A percentile compares a stretch with the other conserved stretches of the same genome.
phyloP scores from a whole-genome alignment of 495 filamentous ascomycete species.

The Beverwykella pulmonaria region DNA sequence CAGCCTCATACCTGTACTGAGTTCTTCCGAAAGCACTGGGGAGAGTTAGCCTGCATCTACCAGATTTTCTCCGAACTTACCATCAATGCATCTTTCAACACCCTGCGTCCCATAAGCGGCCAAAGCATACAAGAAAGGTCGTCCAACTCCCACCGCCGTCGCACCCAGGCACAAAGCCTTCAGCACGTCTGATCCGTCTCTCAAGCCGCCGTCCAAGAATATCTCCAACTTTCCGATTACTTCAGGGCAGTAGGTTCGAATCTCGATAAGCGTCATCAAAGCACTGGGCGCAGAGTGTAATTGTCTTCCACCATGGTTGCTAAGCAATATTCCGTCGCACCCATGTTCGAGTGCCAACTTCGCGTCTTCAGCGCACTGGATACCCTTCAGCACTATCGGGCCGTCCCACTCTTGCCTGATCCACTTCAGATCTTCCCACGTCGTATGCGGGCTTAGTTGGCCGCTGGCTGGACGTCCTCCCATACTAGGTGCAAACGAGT shows the following conservation, averaged over 20 bases:
- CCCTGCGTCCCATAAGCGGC: slow-evolving; percentile 30
- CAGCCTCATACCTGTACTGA: slow-evolving; percentile 28
- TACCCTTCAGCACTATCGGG: slow-evolving; percentile 30
- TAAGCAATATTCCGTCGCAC: slow-evolving; percentile 24
- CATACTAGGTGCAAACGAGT: slow-evolving; percentile 21
- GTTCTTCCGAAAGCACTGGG: slow-evolving; percentile 27
- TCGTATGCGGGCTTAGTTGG: slow-evolving; percentile 25
- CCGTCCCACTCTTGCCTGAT: slow-evolving; percentile 33
- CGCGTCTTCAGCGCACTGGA: slow-evolving; percentile 32
- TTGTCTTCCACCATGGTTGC: slow-evolving; percentile 34
- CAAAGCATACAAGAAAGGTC: slow-evolving; percentile 32
- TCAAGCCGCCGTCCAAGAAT: slow-evolving; percentile 27
- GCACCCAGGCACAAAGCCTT: slow-evolving; percentile 34
- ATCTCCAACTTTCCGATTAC: slow-evolving; percentile 29
- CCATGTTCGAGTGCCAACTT: slow-evolving; percentile 26
- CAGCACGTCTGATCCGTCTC: slow-evolving; percentile 27
- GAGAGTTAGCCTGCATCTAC: not conserved
- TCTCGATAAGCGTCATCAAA: slow-evolving; percentile 29
- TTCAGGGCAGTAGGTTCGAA: slow-evolving; percentile 30
- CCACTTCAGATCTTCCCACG: slow-evolving; percentile 33
- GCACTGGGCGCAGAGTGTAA: slow-evolving; percentile 27
- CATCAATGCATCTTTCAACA: slow-evolving; percentile 24
- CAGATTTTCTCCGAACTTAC: slow-evolving; percentile 11
- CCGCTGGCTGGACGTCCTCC: slow-evolving; percentile 11
- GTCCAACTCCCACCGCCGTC: slow-evolving; percentile 27